Base-by-base conservation (phyloP, 331 rosid species). In the Rhamnella rubrinervis region DNA sequence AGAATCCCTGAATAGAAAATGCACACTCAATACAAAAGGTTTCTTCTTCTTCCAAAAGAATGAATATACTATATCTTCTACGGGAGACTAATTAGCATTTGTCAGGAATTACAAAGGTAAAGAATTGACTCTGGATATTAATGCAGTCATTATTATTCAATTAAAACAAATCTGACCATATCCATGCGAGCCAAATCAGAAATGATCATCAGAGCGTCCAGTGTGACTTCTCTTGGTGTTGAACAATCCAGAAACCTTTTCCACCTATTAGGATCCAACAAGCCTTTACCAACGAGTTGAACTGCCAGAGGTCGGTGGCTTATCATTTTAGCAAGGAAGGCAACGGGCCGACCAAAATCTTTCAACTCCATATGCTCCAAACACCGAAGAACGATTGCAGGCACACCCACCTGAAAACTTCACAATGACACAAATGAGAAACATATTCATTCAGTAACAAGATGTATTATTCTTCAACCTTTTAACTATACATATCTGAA, bases 151-250 rank as follows among this genome's bases (percentile, higher is more conserved):
- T 2, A 25, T 56, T 49, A 44, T 44, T 23, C 52, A 28, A 65
- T 31, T 68, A 47, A 76, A 74, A 35, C 63, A 82, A 73, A 67
- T 73, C 83, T 62, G 39, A 95, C 98, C 95, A 89, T 89, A 83
- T 95, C 91, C 96, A 91, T 89, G 67, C 97, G 96, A 63, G 97
- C 95, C 64, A 95, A 86, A 89, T 95, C 98, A 61, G 97, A 95
- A 73, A 95, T 71, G 59, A 91, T 89, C 97, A 91, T 95, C 71
- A 95, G 82, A 62, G 82, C 76, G 71, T 95, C 97, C 35, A 89
- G 83, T 8, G 65, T 79, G 65, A 91, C 90, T 75, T 87, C 97
- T 84, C 81, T 91, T 19, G 92, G 90, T 64, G 77, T 77, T 20
- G 81, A 84, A 72, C 75, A 11, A 77, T 87, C 89, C 18, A 89